These are phyloP conservation scores for Boletus mariae DNA, from an alignment of 1,284 basidiomycete genomes.

Conservation along the genomic window DNA sequence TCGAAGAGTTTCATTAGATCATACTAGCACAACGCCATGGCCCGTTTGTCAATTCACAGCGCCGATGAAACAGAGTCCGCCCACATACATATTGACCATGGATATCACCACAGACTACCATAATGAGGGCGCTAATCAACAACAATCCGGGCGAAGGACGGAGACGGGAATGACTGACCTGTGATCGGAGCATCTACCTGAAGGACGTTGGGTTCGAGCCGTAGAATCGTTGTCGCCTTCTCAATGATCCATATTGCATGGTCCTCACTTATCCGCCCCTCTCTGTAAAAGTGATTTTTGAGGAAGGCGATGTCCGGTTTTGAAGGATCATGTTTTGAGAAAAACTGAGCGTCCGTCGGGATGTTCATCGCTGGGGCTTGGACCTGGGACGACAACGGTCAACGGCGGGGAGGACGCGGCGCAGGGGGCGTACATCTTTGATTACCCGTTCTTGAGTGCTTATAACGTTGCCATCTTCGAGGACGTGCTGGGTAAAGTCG, in stretches of 20 bases:
- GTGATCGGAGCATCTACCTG: conserved; percentile 94
- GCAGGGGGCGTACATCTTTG: conserved; percentile 62
- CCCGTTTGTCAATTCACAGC: conserved; percentile 20
- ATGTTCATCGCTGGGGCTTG: conserved; percentile 93
- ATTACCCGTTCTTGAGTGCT: conserved; percentile 84
- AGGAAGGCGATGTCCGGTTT: conserved; percentile 97
- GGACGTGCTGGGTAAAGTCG: conserved; percentile 86
- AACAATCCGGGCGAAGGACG: neutral
- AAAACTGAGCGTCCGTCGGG: conserved; percentile 94
- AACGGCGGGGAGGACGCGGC: conserved; percentile 8
- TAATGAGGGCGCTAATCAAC: conserved; percentile 8
- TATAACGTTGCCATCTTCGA: conserved; percentile 85
- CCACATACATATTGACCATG: conserved; percentile 75
- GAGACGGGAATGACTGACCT: conserved; percentile 41
- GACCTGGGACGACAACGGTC: conserved; percentile 49
- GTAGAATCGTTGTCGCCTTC: conserved; percentile 73
- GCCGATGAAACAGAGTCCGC: neutral
- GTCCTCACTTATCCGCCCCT: conserved; percentile 88
- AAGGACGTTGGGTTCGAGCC: conserved; percentile 79
- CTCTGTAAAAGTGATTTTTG: conserved; percentile 98
- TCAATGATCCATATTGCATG: conserved; percentile 87
- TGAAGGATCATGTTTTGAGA: conserved; percentile 73
- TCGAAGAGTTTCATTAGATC: conserved; percentile 96
- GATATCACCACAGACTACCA: conserved; percentile 83
- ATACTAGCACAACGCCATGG: conserved; percentile 48